A percentile compares a stretch with the other conserved stretches of the same genome.
These are phyloP conservation scores for Naganishia sp. DNA, from an alignment of 1,284 basidiomycete species.

Conservation along the genomic window DNA sequence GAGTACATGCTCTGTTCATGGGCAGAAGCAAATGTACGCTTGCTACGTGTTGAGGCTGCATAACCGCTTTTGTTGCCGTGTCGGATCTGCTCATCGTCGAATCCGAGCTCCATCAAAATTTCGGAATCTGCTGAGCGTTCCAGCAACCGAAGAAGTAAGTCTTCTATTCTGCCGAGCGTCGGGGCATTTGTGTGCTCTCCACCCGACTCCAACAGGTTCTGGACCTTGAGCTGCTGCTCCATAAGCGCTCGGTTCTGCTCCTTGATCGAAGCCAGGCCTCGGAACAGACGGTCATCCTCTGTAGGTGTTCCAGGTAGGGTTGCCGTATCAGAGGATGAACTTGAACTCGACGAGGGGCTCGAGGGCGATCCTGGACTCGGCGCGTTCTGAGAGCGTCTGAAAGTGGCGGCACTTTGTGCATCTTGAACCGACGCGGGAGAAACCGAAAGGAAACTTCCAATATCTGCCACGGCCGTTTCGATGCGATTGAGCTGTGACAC, in stretches of 20 bases:
- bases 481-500: conserved; percentile 49
- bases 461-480: conserved; percentile 44
- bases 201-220: conserved; percentile 12
- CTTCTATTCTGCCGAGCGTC: conserved; percentile 41
- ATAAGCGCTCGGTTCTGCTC: conserved; percentile 27
- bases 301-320: conserved; percentile 16
- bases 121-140: conserved; percentile 34
- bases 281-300: conserved; percentile 8
- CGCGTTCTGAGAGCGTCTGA: neutral
- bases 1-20: conserved; percentile 27
- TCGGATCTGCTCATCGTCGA: neutral
- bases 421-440: conserved; percentile 17
- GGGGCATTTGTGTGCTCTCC: conserved; percentile 18
- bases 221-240: conserved; percentile 23
- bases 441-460: conserved; percentile 34
- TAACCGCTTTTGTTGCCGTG: neutral
- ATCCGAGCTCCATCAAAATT: conserved; percentile 15
- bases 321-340: conserved; percentile 31
- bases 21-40: neutral
- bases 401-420: conserved; percentile 1
- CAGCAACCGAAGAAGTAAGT: conserved; percentile 45
- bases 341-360: conserved; percentile 35
- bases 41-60: neutral
- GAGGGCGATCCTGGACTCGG: conserved; percentile 27
- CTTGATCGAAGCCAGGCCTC: conserved; percentile 15